Evolutionary conservation across 305 asterid genomes (phyloP), one percentile per base, ranked within the genome.

Genomic region (Fraxinus latifolia): DNA sequence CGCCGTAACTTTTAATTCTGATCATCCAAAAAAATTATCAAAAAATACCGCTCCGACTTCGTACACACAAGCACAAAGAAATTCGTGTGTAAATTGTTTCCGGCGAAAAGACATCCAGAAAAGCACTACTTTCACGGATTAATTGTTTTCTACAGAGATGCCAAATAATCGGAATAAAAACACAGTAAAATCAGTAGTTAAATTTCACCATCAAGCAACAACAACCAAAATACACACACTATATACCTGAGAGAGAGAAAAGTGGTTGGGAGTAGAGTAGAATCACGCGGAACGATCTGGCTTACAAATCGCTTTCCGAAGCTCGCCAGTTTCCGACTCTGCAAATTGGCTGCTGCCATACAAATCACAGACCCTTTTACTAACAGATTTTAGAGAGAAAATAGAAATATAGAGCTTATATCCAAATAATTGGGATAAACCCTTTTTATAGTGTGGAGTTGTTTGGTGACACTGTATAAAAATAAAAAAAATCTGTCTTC

Each of bases 331-430:
- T 89, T 89, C 70, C 92, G 87, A 82, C 83, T 53, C 82, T 84
- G 92, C 86, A 86, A 85, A 88, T 85, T 87, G 89, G 93, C 90
- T 81, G 74, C 74, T 68, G 97, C 97, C 97, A 92, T 92, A 87
- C 92, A 91, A 91, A 37, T 67, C 0, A 79, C 80, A 32, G 53
- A 60, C 19, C 39, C 39, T 15, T 8, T 29, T 80, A 76, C 39
- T n/a, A 14, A 67, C 23, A 67, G 2, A 19, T 25, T 7, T 32
- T 36, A 34, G 77, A 62, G 80, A 47, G 76, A 23, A 9, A 25
- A 29, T 27, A 62, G 80, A 79, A 14, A 65, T 27, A 17, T 44
- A 75, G 37, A 21, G 81, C 7, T 1, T 83, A 29, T 68, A 14
- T 3, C 0, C 7, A 67, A 67, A 27, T 4, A 29, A 67, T 62